These are phyloP conservation scores for Angomonas deanei DNA, from an alignment of 208 protist genomes.

Conservation along the genomic window DNA sequence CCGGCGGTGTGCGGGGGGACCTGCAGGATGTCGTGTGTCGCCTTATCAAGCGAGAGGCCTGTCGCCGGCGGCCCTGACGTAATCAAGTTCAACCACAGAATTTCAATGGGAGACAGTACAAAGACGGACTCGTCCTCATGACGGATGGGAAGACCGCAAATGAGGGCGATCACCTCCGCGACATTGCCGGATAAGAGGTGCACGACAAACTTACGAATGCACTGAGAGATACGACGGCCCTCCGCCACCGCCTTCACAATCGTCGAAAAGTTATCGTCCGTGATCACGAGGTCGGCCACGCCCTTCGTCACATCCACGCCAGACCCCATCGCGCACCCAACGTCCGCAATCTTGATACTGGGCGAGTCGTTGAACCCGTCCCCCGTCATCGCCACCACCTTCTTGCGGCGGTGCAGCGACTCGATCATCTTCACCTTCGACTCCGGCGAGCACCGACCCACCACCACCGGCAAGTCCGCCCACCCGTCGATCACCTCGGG, in stretches of 20 bases:
- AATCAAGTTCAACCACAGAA: slow-evolving; percentile 91
- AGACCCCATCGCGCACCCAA: slow-evolving; percentile 96
- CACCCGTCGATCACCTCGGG: slow-evolving; percentile 58
- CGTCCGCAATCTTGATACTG: slow-evolving; percentile 93
- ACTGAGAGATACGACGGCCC: slow-evolving; percentile 80
- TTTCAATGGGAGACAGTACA: slow-evolving; percentile 87
- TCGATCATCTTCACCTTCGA: slow-evolving; percentile 92
- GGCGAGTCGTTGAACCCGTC: slow-evolving; percentile 97
- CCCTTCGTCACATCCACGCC: slow-evolving; percentile 96
- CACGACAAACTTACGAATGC: slow-evolving; percentile 88
- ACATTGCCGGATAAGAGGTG: slow-evolving; percentile 87
- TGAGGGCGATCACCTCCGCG: slow-evolving; percentile 82
- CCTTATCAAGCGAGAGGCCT: slow-evolving; percentile 69
- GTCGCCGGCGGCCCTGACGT: slow-evolving; percentile 74
- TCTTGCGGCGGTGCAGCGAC: slow-evolving; percentile 68
- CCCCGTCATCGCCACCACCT: slow-evolving; percentile 86
- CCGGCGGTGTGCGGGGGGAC: slow-evolving; percentile 67
- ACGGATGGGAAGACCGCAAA: slow-evolving; percentile 78
- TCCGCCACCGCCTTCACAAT: slow-evolving; percentile 94
- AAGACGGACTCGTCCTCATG: slow-evolving; percentile 62
- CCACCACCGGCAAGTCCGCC: slow-evolving; percentile 76
- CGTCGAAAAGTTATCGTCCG: slow-evolving; percentile 98
- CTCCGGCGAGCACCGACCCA: slow-evolving; percentile 86
- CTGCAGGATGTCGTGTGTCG: slow-evolving; percentile 72
- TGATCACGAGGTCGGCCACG: slow-evolving; percentile 91